These are phyloP conservation scores for Phytophthora idaei DNA, from an alignment of 352 stramenopile species.

Conservation along the genomic window DNA sequence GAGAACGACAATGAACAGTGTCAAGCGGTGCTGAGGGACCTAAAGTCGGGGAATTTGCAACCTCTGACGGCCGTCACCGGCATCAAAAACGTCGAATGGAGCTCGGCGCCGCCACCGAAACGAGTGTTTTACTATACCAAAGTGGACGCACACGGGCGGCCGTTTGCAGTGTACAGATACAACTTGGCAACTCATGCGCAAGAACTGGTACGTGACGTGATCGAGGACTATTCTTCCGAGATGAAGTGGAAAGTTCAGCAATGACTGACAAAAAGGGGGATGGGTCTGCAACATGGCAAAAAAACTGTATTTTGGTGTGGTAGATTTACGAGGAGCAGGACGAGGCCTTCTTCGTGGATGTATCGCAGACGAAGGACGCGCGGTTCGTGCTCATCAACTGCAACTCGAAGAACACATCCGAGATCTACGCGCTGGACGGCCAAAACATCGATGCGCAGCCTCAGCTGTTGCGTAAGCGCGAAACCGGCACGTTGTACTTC, in stretches of 20 bases:
- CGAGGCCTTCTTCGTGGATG: slow-evolving; percentile 83
- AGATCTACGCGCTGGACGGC: slow-evolving; percentile 68
- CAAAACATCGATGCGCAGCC: slow-evolving; percentile 32
- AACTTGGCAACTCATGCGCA: slow-evolving; percentile 49
- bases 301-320: slow-evolving; percentile 1
- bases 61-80: slow-evolving; percentile 40
- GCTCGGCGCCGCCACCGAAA: slow-evolving; percentile 13
- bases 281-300: slow-evolving; percentile 13
- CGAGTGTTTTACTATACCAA: slow-evolving; percentile 77
- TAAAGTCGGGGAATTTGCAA: slow-evolving; percentile 38
- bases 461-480: slow-evolving; percentile 53
- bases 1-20: slow-evolving; percentile 77
- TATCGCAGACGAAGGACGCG: slow-evolving; percentile 85
- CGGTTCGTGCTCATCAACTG: slow-evolving; percentile 85
- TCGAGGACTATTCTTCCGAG: slow-evolving; percentile 3
- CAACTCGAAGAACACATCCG: slow-evolving; percentile 89
- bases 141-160: slow-evolving; percentile 65
- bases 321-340: slow-evolving; percentile 83
- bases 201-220: slow-evolving; percentile 53
- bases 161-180: slow-evolving; percentile 70
- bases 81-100: slow-evolving; percentile 84
- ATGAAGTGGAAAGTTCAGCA: slow-evolving; percentile 29
- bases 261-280: slow-evolving; percentile 19
- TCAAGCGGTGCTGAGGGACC: slow-evolving; percentile 49
- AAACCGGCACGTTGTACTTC: slow-evolving; percentile 83